Base-by-base conservation (phyloP, 2,329 filamentous ascomycete genomes). In the Intubia oerlemansii region DNA sequence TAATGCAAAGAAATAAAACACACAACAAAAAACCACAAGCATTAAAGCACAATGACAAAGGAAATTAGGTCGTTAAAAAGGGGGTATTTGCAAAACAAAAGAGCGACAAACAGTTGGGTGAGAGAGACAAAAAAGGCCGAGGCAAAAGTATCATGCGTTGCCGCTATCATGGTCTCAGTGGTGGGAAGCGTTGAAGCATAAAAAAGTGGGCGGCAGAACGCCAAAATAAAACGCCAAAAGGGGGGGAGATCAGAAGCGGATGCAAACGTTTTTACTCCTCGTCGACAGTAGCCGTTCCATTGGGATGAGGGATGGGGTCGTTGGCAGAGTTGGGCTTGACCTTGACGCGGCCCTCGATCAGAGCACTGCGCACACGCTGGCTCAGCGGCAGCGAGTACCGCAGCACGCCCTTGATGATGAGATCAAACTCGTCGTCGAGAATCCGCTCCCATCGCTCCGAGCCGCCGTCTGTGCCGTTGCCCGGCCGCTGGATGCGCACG, bases 361-460 rank as follows among this genome's bases (percentile, higher is more conserved):
- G 56, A 7, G 65, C 62, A 37, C 62, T 71, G 36, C 66, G 55
- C 21, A 68, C 48, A 30, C 58, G 61, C 38, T 65, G 62, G 40
- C 65, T 73, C 29, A 74, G 51, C 3, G 68, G 68, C 19, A 74
- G 53, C 17, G 56, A 65, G 43, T 98, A 98, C 44, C 84, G 82
- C 39, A 98, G 59, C 10, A 88, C 77, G 14, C 88, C 88, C 41
- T 88, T 74, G 24, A 98, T 66, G 35, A 95, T 85, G 27, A 98
- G 62, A 39, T 93, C 81, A 41, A 95, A 98, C 25, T 85, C 79
- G 47, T 93, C 78, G 38, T 90, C 69, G 28, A 93, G 59, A 26
- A 95, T 84, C 34, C 71, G 66, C 46, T 91, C 81, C 88, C 88
- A 98, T 10, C 84, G 69, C 43, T 77, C 70, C 2, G 73, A 74